Evolutionary conservation across 2,329 filamentous ascomycete species (phyloP).

Genomic region (Colletotrichum gloeosporioides): DNA sequence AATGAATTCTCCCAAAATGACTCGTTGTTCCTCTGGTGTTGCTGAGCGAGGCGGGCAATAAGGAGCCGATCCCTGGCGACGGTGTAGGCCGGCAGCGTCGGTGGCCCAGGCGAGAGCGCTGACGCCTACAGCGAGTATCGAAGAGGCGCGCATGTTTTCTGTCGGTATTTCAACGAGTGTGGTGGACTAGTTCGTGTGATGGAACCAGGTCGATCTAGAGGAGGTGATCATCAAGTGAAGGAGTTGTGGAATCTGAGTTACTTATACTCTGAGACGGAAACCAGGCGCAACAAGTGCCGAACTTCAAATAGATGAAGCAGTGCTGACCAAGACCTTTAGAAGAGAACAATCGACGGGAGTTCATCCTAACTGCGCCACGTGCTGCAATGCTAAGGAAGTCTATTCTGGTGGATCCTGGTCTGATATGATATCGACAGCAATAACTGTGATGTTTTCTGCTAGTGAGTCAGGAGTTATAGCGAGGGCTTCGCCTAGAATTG

Average conservation of each 20-base stretch:
- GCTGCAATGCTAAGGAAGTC: constrained; percentile 10
- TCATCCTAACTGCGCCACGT: constrained; percentile 5
- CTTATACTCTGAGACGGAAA: not conserved
- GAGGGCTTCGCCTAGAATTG: not conserved
- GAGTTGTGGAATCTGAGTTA: not conserved
- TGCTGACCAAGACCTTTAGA: not conserved
- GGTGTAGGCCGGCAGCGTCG: not conserved
- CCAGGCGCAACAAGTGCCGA: not conserved
- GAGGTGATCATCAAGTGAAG: not conserved
- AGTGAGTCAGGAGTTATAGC: not conserved
- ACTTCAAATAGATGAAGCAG: not conserved
- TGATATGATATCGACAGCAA: not conserved
- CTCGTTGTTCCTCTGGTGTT: not conserved
- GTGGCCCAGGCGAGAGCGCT: constrained; percentile 6
- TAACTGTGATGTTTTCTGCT: not conserved
- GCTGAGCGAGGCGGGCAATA: not conserved
- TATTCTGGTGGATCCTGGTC: not conserved
- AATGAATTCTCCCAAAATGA: constrained; percentile 11
- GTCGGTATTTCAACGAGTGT: not conserved
- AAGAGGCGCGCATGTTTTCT: not conserved
- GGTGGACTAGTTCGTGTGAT: not conserved
- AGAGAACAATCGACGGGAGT: not conserved
- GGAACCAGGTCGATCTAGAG: not conserved
- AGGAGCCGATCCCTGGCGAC: not conserved
- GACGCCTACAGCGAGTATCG: not conserved